Evolutionary conservation across 2,329 filamentous ascomycete species (phyloP).

Genomic region (Fusarium nodosum): DNA sequence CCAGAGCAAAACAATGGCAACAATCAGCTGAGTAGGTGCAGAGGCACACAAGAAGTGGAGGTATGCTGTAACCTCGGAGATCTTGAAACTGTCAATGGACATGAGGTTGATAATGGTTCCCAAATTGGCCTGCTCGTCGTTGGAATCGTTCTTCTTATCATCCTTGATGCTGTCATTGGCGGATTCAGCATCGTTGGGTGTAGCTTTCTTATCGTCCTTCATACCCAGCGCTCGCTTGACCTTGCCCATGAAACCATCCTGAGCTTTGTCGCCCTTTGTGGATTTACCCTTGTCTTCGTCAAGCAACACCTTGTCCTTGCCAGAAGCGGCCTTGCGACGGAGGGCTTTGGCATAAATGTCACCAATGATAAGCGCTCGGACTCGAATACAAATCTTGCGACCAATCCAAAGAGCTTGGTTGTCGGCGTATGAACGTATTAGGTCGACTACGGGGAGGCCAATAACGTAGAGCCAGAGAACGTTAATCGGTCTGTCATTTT

Average conservation of each 20-base stretch:
- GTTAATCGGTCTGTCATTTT: slow-evolving; percentile 77
- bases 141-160: slow-evolving; percentile 53
- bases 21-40: slow-evolving; percentile 87
- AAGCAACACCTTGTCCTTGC: slow-evolving; percentile 79
- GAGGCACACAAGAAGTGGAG: slow-evolving; percentile 95
- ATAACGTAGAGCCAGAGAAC: slow-evolving; percentile 98
- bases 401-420: slow-evolving; percentile 93
- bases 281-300: slow-evolving; percentile 58
- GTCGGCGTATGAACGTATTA: slow-evolving; percentile 84
- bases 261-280: slow-evolving; percentile 51
- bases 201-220: slow-evolving; percentile 63
- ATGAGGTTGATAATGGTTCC: slow-evolving; percentile 99
- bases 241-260: slow-evolving; percentile 61
- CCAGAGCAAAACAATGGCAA: slow-evolving; percentile 87
- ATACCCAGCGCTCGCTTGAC: slow-evolving; percentile 72
- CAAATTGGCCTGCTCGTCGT: slow-evolving; percentile 85
- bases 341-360: slow-evolving; percentile 98
- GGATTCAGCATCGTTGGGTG: slow-evolving; percentile 53
- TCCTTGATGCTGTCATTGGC: slow-evolving; percentile 54
- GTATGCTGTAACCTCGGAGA: slow-evolving; percentile 94
- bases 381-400: slow-evolving; percentile 91
- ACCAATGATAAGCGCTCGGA: slow-evolving; percentile 94
- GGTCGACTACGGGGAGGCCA: slow-evolving; percentile 85
- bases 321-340: slow-evolving; percentile 87
- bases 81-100: slow-evolving; percentile 99